These are phyloP conservation scores for Obba rivulosa DNA, from an alignment of 768 basidiomycete genomes.

Conservation along the genomic window DNA sequence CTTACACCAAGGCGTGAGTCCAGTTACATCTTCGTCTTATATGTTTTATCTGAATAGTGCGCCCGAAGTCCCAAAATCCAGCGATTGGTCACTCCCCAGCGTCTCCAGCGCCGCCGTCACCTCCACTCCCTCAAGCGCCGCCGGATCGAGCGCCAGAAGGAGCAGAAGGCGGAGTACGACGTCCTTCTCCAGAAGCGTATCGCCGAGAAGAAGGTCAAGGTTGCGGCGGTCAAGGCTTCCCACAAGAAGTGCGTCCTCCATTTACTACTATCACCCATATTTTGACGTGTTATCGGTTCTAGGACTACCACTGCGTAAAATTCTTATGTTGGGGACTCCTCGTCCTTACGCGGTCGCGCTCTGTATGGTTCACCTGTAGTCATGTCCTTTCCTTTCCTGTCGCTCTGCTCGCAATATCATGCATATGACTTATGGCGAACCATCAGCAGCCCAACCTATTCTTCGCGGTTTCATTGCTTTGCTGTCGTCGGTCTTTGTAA, in stretches of 20 bases:
- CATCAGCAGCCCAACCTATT: background rate
- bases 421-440: constrained; percentile 20
- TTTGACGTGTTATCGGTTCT: background rate
- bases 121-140: constrained; percentile 84
- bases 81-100: constrained; percentile 90
- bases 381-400: constrained; percentile 21
- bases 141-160: constrained; percentile 87
- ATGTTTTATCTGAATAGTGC: background rate
- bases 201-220: constrained; percentile 90
- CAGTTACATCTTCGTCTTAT: background rate
- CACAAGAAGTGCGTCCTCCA: constrained; percentile 56
- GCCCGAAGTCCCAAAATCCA: constrained; percentile 85
- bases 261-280: background rate
- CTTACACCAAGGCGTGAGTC: constrained; percentile 94
- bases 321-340: constrained; percentile 7
- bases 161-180: constrained; percentile 94
- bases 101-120: constrained; percentile 95
- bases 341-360: constrained; percentile 21
- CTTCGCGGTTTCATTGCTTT: too few species aligned
- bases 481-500: too few species aligned
- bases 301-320: constrained; percentile 23
- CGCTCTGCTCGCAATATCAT: constrained; percentile 21
- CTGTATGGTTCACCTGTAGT: constrained; percentile 25
- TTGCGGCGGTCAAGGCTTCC: constrained; percentile 80
- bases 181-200: constrained; percentile 81